Conservation (phyloP, 2,329 filamentous ascomycete species). For the Cadophora sp. region DNA sequence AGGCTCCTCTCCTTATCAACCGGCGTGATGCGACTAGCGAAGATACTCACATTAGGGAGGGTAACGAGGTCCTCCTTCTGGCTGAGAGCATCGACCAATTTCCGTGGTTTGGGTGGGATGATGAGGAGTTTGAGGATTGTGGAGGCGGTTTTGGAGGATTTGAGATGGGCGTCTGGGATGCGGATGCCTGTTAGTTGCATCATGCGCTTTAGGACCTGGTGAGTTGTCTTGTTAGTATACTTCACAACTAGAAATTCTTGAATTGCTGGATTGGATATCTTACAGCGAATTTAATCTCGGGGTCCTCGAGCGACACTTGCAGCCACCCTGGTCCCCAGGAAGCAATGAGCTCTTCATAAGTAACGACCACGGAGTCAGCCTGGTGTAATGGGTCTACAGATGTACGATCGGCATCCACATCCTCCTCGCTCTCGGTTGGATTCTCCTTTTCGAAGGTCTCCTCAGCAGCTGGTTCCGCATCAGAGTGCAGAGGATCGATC, state of each 20-base stretch:
- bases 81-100: constrained; percentile 67
- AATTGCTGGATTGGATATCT: constrained; percentile 40
- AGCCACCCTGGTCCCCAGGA: constrained; percentile 65
- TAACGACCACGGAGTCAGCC: constrained; percentile 28
- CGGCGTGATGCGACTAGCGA: constrained; percentile 67
- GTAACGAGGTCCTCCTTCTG: constrained; percentile 53
- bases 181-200: constrained; percentile 81
- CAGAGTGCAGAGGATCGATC: constrained; percentile 35
- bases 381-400: constrained; percentile 31
- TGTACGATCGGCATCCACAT: constrained; percentile 41
- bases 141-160: constrained; percentile 59
- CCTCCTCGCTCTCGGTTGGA: constrained; percentile 41
- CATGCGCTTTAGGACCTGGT: constrained; percentile 79
- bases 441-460: constrained; percentile 33
- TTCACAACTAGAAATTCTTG: background rate
- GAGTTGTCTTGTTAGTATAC: constrained; percentile 24
- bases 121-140: constrained; percentile 61
- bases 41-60: constrained; percentile 75
- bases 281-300: constrained; percentile 76
- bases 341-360: constrained; percentile 45
- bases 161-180: constrained; percentile 74
- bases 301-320: constrained; percentile 61
- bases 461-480: constrained; percentile 23
- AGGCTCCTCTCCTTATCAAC: constrained; percentile 74
- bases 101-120: constrained; percentile 61